Base-by-base conservation (phyloP, 2,329 filamentous ascomycete species). In the Colletotrichum coccodes region DNA sequence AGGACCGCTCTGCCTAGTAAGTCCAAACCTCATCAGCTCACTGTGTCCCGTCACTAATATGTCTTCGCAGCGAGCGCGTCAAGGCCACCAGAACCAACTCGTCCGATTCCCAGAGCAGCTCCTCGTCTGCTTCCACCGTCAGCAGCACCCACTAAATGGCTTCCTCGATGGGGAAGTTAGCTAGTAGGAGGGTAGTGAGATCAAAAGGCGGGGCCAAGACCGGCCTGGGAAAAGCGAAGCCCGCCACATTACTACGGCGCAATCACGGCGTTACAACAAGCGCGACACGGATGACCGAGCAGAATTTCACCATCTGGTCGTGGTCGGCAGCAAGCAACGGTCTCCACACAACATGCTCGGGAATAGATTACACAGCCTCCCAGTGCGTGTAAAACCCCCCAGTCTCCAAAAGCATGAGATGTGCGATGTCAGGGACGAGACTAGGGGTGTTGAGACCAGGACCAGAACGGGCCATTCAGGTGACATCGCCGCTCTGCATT, bases 1-100 rank as follows among this genome's bases (percentile, higher is more conserved):
- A 84, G 70, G 83, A 86, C 75, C 82, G 83, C 63, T 66, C 73
- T 70, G 62, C 76, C 14, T 84, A 85, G 84, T 86, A 81, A 70
- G 83, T 78, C 30, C 36, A 3, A 18, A 30, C 50, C 30, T 58
- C 40, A 36, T 38, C 30, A 18, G 4, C n/a, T 26, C 26, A 28
- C 23, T 4, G 40, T 50, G 18, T 28, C 36, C 7, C 23, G 50
- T n/a, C 64, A 36, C 50, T 75, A 21, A 71, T 74, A 71, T 56
- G 72, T 53, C 32, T 44, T 18, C 28, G 34, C 64, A 84, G 82
- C 62, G 81, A 84, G 79, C 81, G 81, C 64, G 67, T 64, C 60
- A 83, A 82, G 79, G 75, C 80, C 52, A 23, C 73, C 40, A 79
- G 80, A 64, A 75, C 75, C 71, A 76, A 76, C 72, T 81, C 80